Conservation (phyloP, 495 filamentous ascomycete genomes). For the Apodospora peruviana region DNA sequence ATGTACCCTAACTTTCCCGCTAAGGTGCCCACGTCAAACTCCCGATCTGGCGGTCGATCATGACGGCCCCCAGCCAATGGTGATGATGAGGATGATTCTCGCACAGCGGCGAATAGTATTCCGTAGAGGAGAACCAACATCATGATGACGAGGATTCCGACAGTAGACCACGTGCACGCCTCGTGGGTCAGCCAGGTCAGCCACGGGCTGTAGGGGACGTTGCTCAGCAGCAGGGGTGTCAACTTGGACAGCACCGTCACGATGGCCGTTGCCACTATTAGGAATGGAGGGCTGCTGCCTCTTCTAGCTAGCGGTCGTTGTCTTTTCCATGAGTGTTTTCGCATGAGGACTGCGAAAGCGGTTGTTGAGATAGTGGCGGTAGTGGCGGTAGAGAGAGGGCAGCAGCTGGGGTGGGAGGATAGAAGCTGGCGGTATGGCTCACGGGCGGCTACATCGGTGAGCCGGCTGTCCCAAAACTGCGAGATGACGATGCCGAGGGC, state of each 20-base stretch:
- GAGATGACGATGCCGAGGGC: not conserved
- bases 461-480: not conserved
- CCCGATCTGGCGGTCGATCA: too few species aligned
- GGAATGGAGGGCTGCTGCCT: not conserved
- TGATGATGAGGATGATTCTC: too few species aligned
- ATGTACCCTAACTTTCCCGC: too few species aligned
- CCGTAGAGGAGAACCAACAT: too few species aligned
- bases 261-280: not conserved
- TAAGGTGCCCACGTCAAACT: too few species aligned
- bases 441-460: not conserved
- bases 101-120: too few species aligned
- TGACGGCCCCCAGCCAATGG: too few species aligned
- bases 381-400: not conserved
- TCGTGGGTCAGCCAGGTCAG: conserved; percentile 7
- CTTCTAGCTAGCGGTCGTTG: not conserved
- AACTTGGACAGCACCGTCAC: conserved; percentile 5
- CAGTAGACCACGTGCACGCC: not conserved
- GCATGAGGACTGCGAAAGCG: not conserved
- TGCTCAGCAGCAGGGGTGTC: conserved; percentile 3
- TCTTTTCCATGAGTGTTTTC: not conserved
- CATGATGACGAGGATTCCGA: conserved; percentile 6
- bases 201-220: conserved; percentile 6
- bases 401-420: not conserved
- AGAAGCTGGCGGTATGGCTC: not conserved
- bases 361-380: not conserved